Conservation (phyloP, 768 basidiomycete genomes). For the Termitomyces sp. region DNA sequence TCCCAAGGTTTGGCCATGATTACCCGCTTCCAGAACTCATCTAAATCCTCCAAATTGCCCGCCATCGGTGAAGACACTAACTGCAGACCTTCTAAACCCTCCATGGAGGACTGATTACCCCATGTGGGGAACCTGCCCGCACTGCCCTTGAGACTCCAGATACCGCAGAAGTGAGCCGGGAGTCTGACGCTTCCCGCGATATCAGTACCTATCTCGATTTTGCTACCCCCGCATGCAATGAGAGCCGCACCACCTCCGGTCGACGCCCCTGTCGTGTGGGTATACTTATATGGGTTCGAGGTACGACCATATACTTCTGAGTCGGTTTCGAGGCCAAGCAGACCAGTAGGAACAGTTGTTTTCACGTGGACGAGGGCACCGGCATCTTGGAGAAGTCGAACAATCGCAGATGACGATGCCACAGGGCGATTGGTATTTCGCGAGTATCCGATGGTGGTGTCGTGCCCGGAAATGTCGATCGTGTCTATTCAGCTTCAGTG, state of each 20-base stretch:
- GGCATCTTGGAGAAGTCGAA: slow-evolving; percentile 50
- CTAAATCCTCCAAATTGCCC: slow-evolving; percentile 52
- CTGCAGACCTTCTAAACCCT: slow-evolving; percentile 53
- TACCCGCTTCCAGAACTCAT: slow-evolving; percentile 60
- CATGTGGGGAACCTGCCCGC: slow-evolving; percentile 49
- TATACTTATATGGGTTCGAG: slow-evolving; percentile 54
- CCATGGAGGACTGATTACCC: slow-evolving; percentile 39
- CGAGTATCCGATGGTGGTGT: slow-evolving; percentile 59
- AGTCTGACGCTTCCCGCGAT: slow-evolving; percentile 68
- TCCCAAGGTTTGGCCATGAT: slow-evolving; percentile 59
- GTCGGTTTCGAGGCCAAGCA: slow-evolving; percentile 48
- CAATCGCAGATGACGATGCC: slow-evolving; percentile 43
- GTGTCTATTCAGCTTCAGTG: slow-evolving; percentile 28
- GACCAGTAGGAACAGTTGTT: slow-evolving; percentile 53
- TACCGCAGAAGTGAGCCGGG: slow-evolving; percentile 69
- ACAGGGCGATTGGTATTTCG: slow-evolving; percentile 39
- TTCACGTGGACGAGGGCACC: slow-evolving; percentile 63
- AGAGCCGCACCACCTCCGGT: slow-evolving; percentile 68
- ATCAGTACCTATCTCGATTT: slow-evolving; percentile 69
- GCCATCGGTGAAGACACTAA: slow-evolving; percentile 57
- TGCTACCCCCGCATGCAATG: slow-evolving; percentile 56
- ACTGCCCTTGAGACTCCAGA: slow-evolving; percentile 61
- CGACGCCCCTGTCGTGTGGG: slow-evolving; percentile 53
- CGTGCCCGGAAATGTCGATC: slow-evolving; percentile 47
- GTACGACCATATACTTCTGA: slow-evolving; percentile 62